phyloP scores from a whole-genome alignment of 805 yeast species.

The Wickerhamomyces hampshirensis region DNA sequence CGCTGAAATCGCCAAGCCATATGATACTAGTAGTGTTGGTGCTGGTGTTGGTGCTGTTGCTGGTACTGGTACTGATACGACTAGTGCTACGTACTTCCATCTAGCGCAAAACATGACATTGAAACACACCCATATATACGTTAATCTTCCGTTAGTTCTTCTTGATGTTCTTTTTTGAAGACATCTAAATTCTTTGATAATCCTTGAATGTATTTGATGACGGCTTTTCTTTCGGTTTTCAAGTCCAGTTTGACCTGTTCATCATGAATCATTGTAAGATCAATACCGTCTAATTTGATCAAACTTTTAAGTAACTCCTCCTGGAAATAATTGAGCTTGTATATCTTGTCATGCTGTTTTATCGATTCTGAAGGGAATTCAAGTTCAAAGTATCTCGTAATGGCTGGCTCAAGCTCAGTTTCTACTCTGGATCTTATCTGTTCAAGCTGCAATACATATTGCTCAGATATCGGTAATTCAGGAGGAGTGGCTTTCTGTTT shows the following conservation, averaged over 20 bases:
- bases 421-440: constrained; percentile 1
- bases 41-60: too few species aligned
- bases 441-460: too few species aligned
- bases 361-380: constrained; percentile 2
- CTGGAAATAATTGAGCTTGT: constrained; percentile 53
- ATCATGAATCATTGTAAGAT: constrained; percentile 28
- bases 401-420: constrained; percentile 3
- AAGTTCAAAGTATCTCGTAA: constrained; percentile 8
- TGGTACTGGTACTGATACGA: too few species aligned
- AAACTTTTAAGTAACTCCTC: constrained; percentile 65
- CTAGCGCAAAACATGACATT: too few species aligned
- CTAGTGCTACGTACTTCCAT: too few species aligned
- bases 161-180: constrained; percentile 9
- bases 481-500: too few species aligned
- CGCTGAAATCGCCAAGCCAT: too few species aligned
- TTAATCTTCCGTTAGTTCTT: neutral
- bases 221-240: constrained; percentile 53
- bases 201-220: constrained; percentile 53
- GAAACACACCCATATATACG: neutral
- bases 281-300: constrained; percentile 63
- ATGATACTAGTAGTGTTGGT: too few species aligned
- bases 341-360: constrained; percentile 26
- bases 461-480: constrained; percentile 1
- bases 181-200: constrained; percentile 15
- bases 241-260: constrained; percentile 40